Evolutionary conservation across 192 early-diverging fungal genomes (phyloP), one percentile per base, ranked within the genome.

Genomic region (Coemansia furcata): DNA sequence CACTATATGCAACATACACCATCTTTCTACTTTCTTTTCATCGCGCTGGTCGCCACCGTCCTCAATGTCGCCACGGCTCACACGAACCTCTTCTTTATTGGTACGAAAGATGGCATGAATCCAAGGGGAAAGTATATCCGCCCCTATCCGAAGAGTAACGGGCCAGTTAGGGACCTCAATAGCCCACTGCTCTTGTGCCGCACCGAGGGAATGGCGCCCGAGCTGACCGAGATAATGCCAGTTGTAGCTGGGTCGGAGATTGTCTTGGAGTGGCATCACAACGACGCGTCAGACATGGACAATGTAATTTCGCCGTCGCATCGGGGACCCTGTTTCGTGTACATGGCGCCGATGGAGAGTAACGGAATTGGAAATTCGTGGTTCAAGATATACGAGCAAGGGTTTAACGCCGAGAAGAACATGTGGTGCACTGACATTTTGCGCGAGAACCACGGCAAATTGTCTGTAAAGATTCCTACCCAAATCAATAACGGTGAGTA

Each of bases 261-360:
- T 2, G 68, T 61, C 15, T 55, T 74, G n/a, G 72, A 68, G 54
- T 74, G 72, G 72, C 72, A 74, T 50, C 72, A 74, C 55, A 36
- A 60, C 62, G 52, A 68, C 29, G 66, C 67, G 42, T 52, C 72
- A 11, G 40, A 66, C 7, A 60, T 62, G 23, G 72, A 74, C 32
- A 66, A 74, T 57, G 59, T 74, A 6, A 74, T 74, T 42, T 66
- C 67, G 14, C 62, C 29, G 15, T 43, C 37, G 23, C 23, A 26
- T 26, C 23, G 23, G 0, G 23, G 23, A 1, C 23, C 23, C 23
- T 26, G 23, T 26, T 1, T 74, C n/a, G 72, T 74, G 26, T 69
- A 61, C 35, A 39, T 69, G 49, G 54, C 54, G 2, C 67, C 67
- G 14, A 12, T 62, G 17, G 37, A 46, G 40, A 19, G 32, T 0